Base-by-base conservation (phyloP, 768 basidiomycete genomes). In the Pluteus cervinus region DNA sequence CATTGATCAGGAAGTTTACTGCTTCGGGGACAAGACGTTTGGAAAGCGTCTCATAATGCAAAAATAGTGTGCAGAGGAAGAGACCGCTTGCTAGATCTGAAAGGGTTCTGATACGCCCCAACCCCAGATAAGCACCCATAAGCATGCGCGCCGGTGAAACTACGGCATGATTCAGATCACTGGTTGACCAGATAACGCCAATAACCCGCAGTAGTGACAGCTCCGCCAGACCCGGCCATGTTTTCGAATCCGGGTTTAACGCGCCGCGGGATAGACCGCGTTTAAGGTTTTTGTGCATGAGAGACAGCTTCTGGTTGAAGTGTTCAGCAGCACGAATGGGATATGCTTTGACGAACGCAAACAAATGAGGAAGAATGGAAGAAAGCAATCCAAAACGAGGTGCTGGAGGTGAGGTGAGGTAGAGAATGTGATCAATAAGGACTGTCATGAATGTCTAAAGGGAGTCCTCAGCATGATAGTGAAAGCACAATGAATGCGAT, bases 201-300 rank as follows among this genome's bases (percentile, higher is more conserved):
- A 89, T 73, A 25, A 92, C 57, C 16, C 92, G 79, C 21, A 98
- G 65, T 2, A 99, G 66, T 0, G 74, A 66, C 14, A 99, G 68
- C 56, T 99, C 96, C 4, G 89, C 62, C 3, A 80, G 57, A 20
- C 85, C 83, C 5, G 96, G 94, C 82, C 89, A 98, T 0, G 90
- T 97, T 62, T 76, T 86, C 3, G 88, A 69, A 7, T 75, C 66
- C 0, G 56, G 56, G 17, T 72, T 62, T 10, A 75, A 62, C 0
- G 86, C 65, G 1, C 87, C 89, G 5, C 69, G 69, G 3, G 81
- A 73, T 12, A 99, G 64, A 6, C 92, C 93, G 7, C 80, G 80
- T 35, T 76, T 77, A 37, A 98, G 75, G 55, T 97, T 96, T 66
- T 91, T 92, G 58, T 97, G 81, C 90, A 98, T 96, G 4, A 96